Conservation (phyloP, 306 rosid genomes). For the Glycyrrhiza uralensis region DNA sequence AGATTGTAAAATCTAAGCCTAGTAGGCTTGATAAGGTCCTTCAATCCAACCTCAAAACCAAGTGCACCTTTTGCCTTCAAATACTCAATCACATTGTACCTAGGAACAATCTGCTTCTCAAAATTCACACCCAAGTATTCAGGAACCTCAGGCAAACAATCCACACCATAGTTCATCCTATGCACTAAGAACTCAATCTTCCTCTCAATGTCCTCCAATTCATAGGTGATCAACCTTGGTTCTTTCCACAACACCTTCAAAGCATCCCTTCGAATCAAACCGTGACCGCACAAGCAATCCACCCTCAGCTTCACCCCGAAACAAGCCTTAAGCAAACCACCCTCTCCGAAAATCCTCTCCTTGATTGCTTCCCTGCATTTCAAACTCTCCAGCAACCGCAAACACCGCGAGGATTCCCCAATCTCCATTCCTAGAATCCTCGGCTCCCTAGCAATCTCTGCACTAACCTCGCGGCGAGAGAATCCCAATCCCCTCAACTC, state of each 20-base stretch:
- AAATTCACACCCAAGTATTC: constrained; percentile 77
- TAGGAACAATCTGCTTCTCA: constrained; percentile 81
- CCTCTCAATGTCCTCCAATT: constrained; percentile 51
- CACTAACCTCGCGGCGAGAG: constrained; percentile 39
- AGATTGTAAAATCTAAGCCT: constrained; percentile 81
- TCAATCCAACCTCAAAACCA: constrained; percentile 61
- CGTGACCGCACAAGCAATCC: constrained; percentile 66
- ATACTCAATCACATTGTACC: constrained; percentile 68
- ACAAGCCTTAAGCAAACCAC: constrained; percentile 69
- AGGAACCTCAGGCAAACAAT: constrained; percentile 66
- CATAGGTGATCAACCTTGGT: constrained; percentile 64
- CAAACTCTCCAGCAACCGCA: constrained; percentile 53
- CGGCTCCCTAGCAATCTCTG: constrained; percentile 60
- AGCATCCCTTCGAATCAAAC: constrained; percentile 68
- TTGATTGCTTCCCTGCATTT: constrained; percentile 59
- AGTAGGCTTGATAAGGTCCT: constrained; percentile 68
- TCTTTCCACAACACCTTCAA: constrained; percentile 78
- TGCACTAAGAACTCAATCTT: constrained; percentile 70
- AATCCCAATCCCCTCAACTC: constrained; percentile 64
- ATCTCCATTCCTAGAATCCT: constrained; percentile 58
- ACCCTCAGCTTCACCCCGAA: constrained; percentile 70
- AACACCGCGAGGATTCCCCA: constrained; percentile 65
- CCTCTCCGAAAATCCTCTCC: constrained; percentile 47
- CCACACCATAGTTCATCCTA: constrained; percentile 51
- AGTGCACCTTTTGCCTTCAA: constrained; percentile 67